These are phyloP conservation scores for Pseudogymnoascus sp. DNA, from an alignment of 2,329 filamentous ascomycete genomes.

Conservation along the genomic window DNA sequence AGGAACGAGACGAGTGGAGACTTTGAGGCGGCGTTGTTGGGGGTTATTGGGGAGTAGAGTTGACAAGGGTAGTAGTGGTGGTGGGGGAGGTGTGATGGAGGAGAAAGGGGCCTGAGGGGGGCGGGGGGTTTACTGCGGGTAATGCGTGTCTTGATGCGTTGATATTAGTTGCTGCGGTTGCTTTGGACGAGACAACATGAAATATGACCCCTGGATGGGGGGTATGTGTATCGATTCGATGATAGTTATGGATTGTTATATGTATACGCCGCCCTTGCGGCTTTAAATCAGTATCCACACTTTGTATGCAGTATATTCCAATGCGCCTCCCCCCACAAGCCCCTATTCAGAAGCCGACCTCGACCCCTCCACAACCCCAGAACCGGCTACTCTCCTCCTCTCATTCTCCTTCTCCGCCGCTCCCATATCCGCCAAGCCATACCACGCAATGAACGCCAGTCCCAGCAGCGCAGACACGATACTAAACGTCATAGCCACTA, in stretches of 20 bases:
- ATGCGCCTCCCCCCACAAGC: no score
- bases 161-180: background rate
- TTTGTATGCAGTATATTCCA: no score
- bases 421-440: slow-evolving; percentile 26
- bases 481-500: slow-evolving; percentile 2
- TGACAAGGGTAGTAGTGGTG: no score
- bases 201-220: background rate
- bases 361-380: background rate
- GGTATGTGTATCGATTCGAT: background rate
- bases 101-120: background rate
- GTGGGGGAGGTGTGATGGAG: no score
- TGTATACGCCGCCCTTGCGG: background rate
- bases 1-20: slow-evolving; percentile 78
- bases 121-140: background rate
- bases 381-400: slow-evolving; percentile 15
- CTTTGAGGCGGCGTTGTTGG: slow-evolving; percentile 69
- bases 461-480: background rate
- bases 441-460: slow-evolving; percentile 12
- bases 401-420: slow-evolving; percentile 20
- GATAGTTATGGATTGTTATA: background rate
- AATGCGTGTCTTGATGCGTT: background rate
- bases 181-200: background rate
- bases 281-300: background rate
- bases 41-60: slow-evolving; percentile 38
- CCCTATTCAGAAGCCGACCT: background rate